Evolutionary conservation across 257 asterid species (phyloP).

Genomic region (Scutellaria minor): DNA sequence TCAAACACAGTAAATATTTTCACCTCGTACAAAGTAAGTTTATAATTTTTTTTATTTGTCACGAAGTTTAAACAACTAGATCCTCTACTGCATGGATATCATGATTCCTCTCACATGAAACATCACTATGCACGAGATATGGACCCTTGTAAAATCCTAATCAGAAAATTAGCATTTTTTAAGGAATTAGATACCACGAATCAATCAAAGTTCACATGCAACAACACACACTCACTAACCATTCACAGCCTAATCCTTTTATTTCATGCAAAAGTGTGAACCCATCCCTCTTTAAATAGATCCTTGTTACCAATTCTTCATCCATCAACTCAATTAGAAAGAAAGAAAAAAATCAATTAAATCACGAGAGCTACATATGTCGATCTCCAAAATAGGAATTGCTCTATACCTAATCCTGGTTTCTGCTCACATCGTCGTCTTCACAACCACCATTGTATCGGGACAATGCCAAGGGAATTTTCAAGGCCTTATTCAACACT

Average conservation of each 20-base stretch:
- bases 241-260: neutral
- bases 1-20: too few relatives aligned
- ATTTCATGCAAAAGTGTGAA: neutral
- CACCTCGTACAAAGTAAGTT: too few relatives aligned
- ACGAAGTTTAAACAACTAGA: too few relatives aligned
- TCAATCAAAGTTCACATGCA: constrained; percentile 37
- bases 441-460: constrained; percentile 32
- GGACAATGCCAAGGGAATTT: constrained; percentile 71
- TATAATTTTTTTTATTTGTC: too few relatives aligned
- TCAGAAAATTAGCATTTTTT: constrained; percentile 19
- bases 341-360: neutral
- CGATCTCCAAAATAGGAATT: constrained; percentile 20
- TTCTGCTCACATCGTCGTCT: constrained; percentile 14
- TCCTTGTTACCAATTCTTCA: neutral
- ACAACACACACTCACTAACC: constrained; percentile 13
- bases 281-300: neutral
- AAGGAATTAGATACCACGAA: constrained; percentile 5
- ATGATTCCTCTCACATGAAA: too few relatives aligned
- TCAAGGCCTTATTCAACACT: constrained; percentile 55
- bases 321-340: neutral
- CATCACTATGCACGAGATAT: too few relatives aligned
- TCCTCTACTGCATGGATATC: too few relatives aligned
- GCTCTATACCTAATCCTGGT: constrained; percentile 33
- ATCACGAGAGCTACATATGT: constrained; percentile 22
- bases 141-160: too few relatives aligned